Evolutionary conservation across 805 yeast species (phyloP).

Genomic region (Cyberlindnera samutprakarnensis): DNA sequence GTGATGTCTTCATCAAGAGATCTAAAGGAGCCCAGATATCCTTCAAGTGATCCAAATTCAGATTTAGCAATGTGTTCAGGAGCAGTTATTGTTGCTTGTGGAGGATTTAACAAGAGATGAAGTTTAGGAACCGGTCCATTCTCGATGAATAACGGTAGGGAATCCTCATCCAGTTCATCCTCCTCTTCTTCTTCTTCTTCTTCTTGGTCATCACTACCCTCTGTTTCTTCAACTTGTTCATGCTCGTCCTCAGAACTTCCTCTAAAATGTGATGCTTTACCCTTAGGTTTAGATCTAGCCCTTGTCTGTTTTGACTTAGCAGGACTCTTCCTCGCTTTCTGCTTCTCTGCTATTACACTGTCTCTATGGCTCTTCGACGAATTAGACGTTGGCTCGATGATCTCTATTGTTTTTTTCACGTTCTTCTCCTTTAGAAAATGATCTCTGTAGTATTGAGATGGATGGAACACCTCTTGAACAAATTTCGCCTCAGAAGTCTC

Average conservation of each 20-base stretch:
- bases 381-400: no score
- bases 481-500: constrained; percentile 10
- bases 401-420: no score
- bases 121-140: constrained; percentile 15
- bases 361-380: no score
- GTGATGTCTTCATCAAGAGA: constrained; percentile 56
- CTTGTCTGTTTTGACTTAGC: no score
- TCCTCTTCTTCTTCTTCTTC: constrained; percentile 16
- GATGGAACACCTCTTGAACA: constrained; percentile 13
- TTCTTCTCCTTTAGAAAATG: constrained; percentile 10
- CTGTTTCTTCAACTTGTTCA: no score
- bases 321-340: no score
- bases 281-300: no score
- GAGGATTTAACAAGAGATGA: constrained; percentile 27
- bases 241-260: constrained; percentile 5
- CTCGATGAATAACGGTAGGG: constrained; percentile 3
- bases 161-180: constrained; percentile 10
- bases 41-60: constrained; percentile 31
- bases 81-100: constrained; percentile 46
- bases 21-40: constrained; percentile 46
- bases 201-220: constrained; percentile 3
- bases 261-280: no score
- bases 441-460: constrained; percentile 16
- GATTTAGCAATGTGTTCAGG: constrained; percentile 51
- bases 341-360: no score